These are phyloP conservation scores for Henckelia pumila DNA, from an alignment of 257 asterid genomes.

Conservation along the genomic window DNA sequence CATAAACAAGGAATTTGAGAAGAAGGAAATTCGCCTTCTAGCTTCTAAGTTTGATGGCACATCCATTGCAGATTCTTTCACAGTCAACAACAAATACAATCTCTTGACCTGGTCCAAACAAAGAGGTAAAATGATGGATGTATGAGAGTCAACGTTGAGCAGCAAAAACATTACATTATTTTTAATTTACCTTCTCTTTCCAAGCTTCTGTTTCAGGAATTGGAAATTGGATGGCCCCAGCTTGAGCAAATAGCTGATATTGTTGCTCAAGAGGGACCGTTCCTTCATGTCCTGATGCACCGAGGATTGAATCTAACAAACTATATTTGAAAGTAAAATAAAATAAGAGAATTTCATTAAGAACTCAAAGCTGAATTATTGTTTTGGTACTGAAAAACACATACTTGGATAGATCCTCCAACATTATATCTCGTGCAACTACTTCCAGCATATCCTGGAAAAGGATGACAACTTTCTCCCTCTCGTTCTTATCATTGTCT, in stretches of 20 bases:
- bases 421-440: constrained; percentile 91
- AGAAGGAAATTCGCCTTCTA: constrained; percentile 94
- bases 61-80: constrained; percentile 99
- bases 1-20: constrained; percentile 97
- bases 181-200: constrained; percentile 80
- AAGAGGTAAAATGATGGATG: constrained; percentile 14
- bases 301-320: constrained; percentile 84
- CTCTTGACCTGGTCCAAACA: constrained; percentile 76
- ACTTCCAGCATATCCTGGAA: constrained; percentile 99
- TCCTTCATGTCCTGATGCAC: constrained; percentile 82
- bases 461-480: constrained; percentile 97
- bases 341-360: constrained; percentile 22
- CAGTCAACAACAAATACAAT: constrained; percentile 85
- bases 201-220: constrained; percentile 92
- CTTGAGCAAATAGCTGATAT: constrained; percentile 96
- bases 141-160: constrained; percentile 9
- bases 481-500: constrained; percentile 81
- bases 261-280: constrained; percentile 84
- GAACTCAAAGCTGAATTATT: constrained; percentile 21
- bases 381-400: constrained; percentile 19
- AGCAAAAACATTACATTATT: constrained; percentile 7
- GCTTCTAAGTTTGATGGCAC: constrained; percentile 98
- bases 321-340: constrained; percentile 37
- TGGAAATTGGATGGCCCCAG: constrained; percentile 94
- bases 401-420: constrained; percentile 88